Conservation (phyloP, 805 yeast species). For the Ogataea ramenticola region DNA sequence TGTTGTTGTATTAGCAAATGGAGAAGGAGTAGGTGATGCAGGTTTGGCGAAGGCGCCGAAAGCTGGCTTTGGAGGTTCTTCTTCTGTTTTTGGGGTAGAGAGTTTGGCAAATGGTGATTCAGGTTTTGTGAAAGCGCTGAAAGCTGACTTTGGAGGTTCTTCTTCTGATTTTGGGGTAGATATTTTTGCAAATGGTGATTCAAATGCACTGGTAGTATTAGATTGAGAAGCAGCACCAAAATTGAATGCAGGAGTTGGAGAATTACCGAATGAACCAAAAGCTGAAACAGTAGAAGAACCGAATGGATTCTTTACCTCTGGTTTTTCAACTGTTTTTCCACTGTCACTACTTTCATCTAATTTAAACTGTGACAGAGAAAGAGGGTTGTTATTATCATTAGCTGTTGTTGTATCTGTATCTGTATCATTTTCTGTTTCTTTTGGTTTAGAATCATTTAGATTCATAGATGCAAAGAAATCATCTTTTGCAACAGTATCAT, state of each 20-base stretch:
- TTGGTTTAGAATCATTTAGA: background rate
- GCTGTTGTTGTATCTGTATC: background rate
- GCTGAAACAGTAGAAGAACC: no score
- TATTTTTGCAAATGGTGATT: no score
- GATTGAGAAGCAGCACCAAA: conserved; percentile 11
- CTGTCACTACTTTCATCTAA: background rate
- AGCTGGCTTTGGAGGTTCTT: no score
- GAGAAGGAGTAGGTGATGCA: background rate
- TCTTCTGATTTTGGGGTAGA: no score
- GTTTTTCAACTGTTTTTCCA: background rate
- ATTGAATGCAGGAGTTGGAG: conserved; percentile 5
- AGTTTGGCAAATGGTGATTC: no score
- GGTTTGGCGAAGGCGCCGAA: conserved; percentile 9
- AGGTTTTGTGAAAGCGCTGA: no score
- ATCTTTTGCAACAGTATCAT: background rate
- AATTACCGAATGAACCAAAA: conserved; percentile 1
- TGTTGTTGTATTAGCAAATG: no score
- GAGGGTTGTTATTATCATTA: background rate
- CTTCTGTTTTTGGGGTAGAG: no score
- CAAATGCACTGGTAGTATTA: no score
- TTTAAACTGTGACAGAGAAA: background rate
- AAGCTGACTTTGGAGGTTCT: no score
- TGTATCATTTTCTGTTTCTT: background rate
- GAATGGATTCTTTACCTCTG: no score
- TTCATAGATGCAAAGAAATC: background rate